Base-by-base conservation (phyloP, 352 stramenopile species). In the Thalassiosira allenii region DNA sequence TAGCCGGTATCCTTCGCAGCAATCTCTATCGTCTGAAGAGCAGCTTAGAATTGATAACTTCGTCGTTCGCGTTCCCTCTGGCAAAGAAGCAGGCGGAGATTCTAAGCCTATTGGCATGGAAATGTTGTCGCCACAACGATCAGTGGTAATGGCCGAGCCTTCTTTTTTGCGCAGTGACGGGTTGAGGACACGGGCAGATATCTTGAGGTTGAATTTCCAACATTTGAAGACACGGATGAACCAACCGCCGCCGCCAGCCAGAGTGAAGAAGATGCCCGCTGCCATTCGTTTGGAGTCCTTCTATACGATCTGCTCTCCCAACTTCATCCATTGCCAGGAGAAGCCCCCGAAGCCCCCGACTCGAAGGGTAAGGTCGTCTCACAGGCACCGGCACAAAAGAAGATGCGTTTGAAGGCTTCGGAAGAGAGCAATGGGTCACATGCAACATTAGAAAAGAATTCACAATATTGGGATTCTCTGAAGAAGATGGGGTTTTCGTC, bases 11-110 rank as follows among this genome's bases (percentile, higher is more conserved):
- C 37, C 37, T 47, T 17, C 9, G 17, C 9, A 47, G 9, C 9
- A 47, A 17, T 47, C 37, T 9, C 9, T 17, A 47, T 9, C 37
- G 37, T 47, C 37, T 17, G 37, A 17, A 9, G 17, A 47, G 8
- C 8, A 47, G 33, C 8, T 49, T 47, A 8, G 14, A 23, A 44
- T 65, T 65, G 30, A 65, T 65, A 65, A 65, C 27, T 44, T 65
- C 44, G 12, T 17, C 11, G 56, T 65, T 5, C 20, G 3, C 4
- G 23, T 65, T 23, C 27, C 25, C 3, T 47, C 40, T 47, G 40
- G 40, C 40, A 65, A 65, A 47, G 37, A 44, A 3, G 33, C 27
- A 23, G 12, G 23, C 14, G 56, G 14, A 20, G 27, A 20, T 8
- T 37, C 53, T 5, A 37, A 33, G 30, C 23, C 6, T 30, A 54